Percentiles rank a stretch among this genome's conserved stretches.
Evolutionary conservation across 2,329 filamentous ascomycete species (phyloP).

Genomic region (Hypoxylon sp.): DNA sequence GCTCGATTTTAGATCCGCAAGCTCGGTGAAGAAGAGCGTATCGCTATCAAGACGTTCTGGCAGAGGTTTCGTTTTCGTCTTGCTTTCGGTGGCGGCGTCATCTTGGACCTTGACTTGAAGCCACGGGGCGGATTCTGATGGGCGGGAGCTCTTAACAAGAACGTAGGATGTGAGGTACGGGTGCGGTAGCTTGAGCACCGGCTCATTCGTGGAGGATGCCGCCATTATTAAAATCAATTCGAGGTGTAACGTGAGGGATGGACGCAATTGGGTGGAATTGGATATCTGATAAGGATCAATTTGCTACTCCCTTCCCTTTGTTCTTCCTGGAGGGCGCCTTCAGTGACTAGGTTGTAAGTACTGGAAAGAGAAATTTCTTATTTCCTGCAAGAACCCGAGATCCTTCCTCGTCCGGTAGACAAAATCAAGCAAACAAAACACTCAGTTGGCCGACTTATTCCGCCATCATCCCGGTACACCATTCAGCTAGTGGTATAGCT

Average conservation of each 20-base stretch:
- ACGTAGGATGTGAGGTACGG: slow-evolving; percentile 65
- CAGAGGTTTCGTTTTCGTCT: slow-evolving; percentile 50
- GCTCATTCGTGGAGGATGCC: slow-evolving; percentile 53
- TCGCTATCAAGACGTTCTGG: slow-evolving; percentile 56
- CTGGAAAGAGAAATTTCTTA: slow-evolving; percentile 24
- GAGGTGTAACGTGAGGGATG: slow-evolving; percentile 4
- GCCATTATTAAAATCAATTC: slow-evolving; percentile 45
- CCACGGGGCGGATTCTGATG: slow-evolving; percentile 50
- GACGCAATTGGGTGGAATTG: slow-evolving; percentile 19
- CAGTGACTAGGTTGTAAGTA: slow-evolving; percentile 1
- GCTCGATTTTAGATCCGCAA: slow-evolving; percentile 64
- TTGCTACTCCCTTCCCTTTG: slow-evolving; percentile 5
- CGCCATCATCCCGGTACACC: slow-evolving; percentile 27
- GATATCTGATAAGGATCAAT: slow-evolving; percentile 21
- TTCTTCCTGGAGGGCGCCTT: slow-evolving; percentile 2
- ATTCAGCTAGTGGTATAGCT: slow-evolving; percentile 15
- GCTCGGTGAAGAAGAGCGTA: slow-evolving; percentile 62
- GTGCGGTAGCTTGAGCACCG: slow-evolving; percentile 65
- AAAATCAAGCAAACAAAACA: slow-evolving; percentile 4
- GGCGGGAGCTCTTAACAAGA: slow-evolving; percentile 56
- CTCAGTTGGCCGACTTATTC: slow-evolving; percentile 27
- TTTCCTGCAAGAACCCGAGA: slow-evolving; percentile 13
- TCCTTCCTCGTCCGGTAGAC: background rate
- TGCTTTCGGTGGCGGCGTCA: slow-evolving; percentile 36
- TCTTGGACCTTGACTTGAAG: slow-evolving; percentile 56